Base-by-base conservation (phyloP, 1,139 yeast species). In the Blastobotrys proliferans region DNA sequence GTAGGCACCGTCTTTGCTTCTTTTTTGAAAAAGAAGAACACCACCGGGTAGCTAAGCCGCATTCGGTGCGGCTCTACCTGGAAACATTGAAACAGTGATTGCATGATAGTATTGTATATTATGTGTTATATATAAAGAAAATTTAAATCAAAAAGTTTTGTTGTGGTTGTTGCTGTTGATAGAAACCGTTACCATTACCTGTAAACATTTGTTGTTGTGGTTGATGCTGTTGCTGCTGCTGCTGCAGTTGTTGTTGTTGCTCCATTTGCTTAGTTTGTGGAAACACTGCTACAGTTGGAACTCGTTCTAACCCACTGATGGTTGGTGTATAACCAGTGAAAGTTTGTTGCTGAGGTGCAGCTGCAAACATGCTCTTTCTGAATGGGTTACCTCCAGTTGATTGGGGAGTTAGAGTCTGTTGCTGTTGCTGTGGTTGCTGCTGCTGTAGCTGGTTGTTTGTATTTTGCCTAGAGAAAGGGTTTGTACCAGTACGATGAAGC, bases 401-500 rank as follows among this genome's bases (percentile, higher is more conserved):
- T 35, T 53, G 55, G 1, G 52, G 45, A 10, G 39, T 38, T 32
- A 47, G 33, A 14, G 25, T 33, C 26, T 40, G 46, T 13, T 29
- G 18, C 29, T 35, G 51, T 22, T 13, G 20, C 17, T 29, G 34
- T 18, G 16, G 40, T 5, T 6, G 16, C 6, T 16, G 24, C 26
- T 37, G 40, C 6, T 16, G 29, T 16, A 26, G 39, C 14, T n/a
- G 27, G 25, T 27, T 22, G 26, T 16, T 29, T 9, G 30, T 13
- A 25, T 13, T 10, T 2, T 36, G 46, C 18, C 46, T 42, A 10
- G 63, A 48, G 46, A 61, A 61, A 27, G 85, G 85, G 54, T 79
- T 80, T 3, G 77, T 65, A 11, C 70, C 69, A 0, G 72, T 63
- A 26, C 61, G 51, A 34, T 58, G 61, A 6, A 61, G 36, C 34